A percentile compares a stretch with the other conserved stretches of the same genome.
Evolutionary conservation across 2,329 filamentous ascomycete genomes (phyloP).

Genomic region (Fusarium lateritium): DNA sequence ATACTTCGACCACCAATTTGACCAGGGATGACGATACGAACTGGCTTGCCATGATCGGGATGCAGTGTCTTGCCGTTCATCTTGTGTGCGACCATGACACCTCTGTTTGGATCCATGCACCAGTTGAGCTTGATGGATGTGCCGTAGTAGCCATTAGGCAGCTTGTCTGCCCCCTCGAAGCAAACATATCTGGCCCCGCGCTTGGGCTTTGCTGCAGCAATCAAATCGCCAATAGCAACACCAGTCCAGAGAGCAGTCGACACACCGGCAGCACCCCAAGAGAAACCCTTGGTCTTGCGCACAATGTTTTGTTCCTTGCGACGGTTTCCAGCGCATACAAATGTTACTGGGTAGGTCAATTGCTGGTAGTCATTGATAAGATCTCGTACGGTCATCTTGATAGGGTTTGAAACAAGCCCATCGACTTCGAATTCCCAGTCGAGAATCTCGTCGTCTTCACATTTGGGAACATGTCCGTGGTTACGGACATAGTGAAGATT

Average conservation of each 20-base stretch:
- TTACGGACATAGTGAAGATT: constrained; percentile 94
- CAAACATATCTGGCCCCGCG: constrained; percentile 85
- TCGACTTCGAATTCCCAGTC: constrained; percentile 89
- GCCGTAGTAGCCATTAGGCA: constrained; percentile 91
- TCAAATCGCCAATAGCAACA: constrained; percentile 79
- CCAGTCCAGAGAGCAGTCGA: constrained; percentile 93
- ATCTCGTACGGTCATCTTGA: constrained; percentile 79
- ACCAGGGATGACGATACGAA: constrained; percentile 87
- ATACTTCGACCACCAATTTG: constrained; percentile 94
- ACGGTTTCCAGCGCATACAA: constrained; percentile 93
- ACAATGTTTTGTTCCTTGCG: constrained; percentile 95
- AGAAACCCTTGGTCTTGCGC: constrained; percentile 92
- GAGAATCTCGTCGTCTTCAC: constrained; percentile 78
- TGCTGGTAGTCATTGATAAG: constrained; percentile 83
- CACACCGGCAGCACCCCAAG: constrained; percentile 89
- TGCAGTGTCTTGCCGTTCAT: constrained; percentile 89
- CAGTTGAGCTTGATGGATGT: constrained; percentile 91
- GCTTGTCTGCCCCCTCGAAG: constrained; percentile 90
- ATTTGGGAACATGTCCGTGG: constrained; percentile 85
- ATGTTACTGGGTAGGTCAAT: constrained; percentile 86
- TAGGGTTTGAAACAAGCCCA: constrained; percentile 84
- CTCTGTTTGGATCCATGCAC: constrained; percentile 85
- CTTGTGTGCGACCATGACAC: constrained; percentile 88
- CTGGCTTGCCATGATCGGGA: constrained; percentile 88
- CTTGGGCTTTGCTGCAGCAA: constrained; percentile 76